Conservation (phyloP, 345 rosid species). For the Eucalyptus marginata region DNA sequence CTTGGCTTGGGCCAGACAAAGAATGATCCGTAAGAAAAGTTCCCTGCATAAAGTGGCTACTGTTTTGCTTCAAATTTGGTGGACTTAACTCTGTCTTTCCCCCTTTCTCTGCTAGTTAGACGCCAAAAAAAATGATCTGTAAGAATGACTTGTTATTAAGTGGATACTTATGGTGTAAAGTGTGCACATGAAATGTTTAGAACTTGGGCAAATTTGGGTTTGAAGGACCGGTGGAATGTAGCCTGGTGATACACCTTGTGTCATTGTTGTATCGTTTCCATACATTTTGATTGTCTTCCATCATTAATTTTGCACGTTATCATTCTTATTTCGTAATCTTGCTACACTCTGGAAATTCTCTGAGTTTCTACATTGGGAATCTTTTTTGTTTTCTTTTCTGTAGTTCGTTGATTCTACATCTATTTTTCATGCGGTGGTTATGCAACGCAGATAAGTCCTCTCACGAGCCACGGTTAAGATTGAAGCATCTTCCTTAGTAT, state of each 20-base stretch:
- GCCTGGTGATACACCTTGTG: background rate
- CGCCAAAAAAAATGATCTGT: too few relatives aligned
- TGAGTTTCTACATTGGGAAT: too few relatives aligned
- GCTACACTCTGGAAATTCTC: background rate
- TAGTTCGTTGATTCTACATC: background rate
- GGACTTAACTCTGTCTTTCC: background rate
- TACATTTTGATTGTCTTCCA: background rate
- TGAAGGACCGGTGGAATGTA: background rate
- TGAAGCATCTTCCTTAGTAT: constrained; percentile 43
- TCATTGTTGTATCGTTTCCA: background rate
- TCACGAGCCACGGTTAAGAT: constrained; percentile 67
- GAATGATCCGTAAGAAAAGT: too few relatives aligned
- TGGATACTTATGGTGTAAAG: background rate
- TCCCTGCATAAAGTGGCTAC: background rate
- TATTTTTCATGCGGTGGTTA: constrained; percentile 44
- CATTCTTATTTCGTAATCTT: too few relatives aligned
- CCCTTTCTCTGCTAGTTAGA: too few relatives aligned
- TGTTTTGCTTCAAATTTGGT: background rate
- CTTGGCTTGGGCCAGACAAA: too few relatives aligned
- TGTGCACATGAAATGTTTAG: too few relatives aligned
- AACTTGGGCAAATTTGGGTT: too few relatives aligned
- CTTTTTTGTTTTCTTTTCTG: background rate
- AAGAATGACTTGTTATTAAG: background rate
- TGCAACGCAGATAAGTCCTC: constrained; percentile 96
- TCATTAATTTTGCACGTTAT: background rate